Evolutionary conservation across 345 rosid genomes (phyloP), one percentile per base, ranked within the genome.

Genomic region (Noccaea bulbosa): DNA sequence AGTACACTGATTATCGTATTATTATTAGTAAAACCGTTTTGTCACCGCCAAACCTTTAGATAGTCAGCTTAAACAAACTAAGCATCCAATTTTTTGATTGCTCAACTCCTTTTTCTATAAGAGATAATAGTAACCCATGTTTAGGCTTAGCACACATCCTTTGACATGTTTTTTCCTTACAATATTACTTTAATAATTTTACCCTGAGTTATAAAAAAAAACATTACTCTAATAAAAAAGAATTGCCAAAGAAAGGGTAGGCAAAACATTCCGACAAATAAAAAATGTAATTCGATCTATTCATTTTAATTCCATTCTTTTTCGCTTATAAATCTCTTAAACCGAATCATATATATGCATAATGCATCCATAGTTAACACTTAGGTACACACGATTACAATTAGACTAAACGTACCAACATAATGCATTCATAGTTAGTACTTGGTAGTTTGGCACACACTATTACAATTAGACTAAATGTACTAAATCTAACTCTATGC

Each of bases 91-190:
- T 59, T 17, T 40, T 7, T 2, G 49, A 59, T 40, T 67, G 15
- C 17, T 41, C 62, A 67, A 67, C 40, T 38, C 5, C 2, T 9
- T 39, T 45, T 64, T 38, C 6, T 34, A 39, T 24, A 12, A 39
- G 44, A 58, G 17, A 39, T 10, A 11, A 40, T 24, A 51, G 2
- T 8, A 45, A 10, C 33, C 27, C 41, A 62, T 40, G 35, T 30
- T 45, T 66, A 40, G 12, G 61, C 40, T 52, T 40, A 27, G 61
- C 71, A 53, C 62, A 54, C 30, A 41, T 67, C 33, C 2, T 41
- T 32, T 30, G 11, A 34, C 55, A 63, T 33, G 44, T 35, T 27
- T 24, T 20, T 51, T 50, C 11, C 24, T 22, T 22, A 14, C 14
- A 6, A 50, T 34, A 50, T 22, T 17, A 11, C 11, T 24, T 22